Conservation (phyloP, 805 yeast species). For the Suhomyces sp. region DNA sequence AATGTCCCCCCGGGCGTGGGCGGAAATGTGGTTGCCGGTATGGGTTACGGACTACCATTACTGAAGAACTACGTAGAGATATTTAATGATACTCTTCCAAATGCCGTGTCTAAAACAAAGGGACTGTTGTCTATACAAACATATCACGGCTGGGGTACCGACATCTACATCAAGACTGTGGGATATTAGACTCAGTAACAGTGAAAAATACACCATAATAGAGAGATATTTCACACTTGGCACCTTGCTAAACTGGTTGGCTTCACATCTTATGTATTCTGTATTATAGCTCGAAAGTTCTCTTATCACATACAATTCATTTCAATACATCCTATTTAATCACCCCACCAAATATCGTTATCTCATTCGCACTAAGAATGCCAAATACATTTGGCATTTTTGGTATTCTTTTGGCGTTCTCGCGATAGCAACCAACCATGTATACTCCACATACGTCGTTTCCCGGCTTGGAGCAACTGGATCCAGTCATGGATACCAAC, state of each 20-base stretch:
- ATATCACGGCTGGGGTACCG: slow-evolving; percentile 46
- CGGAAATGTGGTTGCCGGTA: slow-evolving; percentile 78
- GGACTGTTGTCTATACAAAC: slow-evolving; percentile 43
- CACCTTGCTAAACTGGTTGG: too few relatives aligned
- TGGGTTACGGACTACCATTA: slow-evolving; percentile 94
- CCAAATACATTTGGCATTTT: neutral
- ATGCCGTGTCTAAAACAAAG: slow-evolving; percentile 17
- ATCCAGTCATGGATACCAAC: neutral
- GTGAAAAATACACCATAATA: too few relatives aligned
- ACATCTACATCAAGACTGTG: slow-evolving; percentile 40
- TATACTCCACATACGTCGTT: slow-evolving; percentile 4
- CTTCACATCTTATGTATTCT: too few relatives aligned
- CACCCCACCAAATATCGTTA: too few relatives aligned
- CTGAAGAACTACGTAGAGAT: slow-evolving; percentile 50
- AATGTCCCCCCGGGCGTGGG: slow-evolving; percentile 72
- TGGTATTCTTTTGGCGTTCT: too few relatives aligned
- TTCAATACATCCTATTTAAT: too few relatives aligned
- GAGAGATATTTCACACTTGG: too few relatives aligned
- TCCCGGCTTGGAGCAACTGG: neutral
- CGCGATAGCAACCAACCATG: neutral
- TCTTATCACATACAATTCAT: too few relatives aligned
- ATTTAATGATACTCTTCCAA: slow-evolving; percentile 31
- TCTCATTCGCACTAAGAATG: neutral
- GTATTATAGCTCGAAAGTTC: too few relatives aligned
- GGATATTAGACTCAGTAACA: slow-evolving; percentile 13